A percentile compares a stretch with the other conserved stretches of the same genome.
Conservation (phyloP, 1,284 basidiomycete species). For the Phenoliferia sp. region DNA sequence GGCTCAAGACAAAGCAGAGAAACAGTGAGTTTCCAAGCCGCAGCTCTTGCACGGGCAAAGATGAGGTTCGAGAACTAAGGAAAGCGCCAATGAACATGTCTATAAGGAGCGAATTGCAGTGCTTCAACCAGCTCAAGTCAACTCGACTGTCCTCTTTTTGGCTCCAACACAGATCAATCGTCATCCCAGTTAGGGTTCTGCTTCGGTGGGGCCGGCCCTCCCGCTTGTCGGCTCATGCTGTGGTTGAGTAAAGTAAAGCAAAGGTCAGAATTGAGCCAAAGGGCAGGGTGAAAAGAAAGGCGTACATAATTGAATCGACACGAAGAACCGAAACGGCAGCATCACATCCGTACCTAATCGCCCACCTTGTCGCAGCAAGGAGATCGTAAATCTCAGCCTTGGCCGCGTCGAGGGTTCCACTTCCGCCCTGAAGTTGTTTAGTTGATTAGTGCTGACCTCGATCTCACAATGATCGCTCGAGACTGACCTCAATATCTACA, state of each 20-base stretch:
- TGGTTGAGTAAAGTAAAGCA: neutral
- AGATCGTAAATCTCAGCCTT: conserved; percentile 72
- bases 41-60: too few species aligned
- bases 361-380: conserved; percentile 83
- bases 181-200: conserved; percentile 28
- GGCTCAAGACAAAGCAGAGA: too few species aligned
- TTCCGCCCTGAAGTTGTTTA: conserved; percentile 66
- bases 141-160: too few species aligned
- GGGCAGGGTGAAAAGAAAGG: neutral
- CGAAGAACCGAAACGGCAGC: conserved; percentile 89
- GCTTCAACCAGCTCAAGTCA: too few species aligned
- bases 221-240: conserved; percentile 36
- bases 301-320: conserved; percentile 86
- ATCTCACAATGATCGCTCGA: too few species aligned
- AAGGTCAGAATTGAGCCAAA: neutral
- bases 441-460: neutral
- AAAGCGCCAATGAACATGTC: too few species aligned
- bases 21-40: too few species aligned
- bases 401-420: conserved; percentile 60
- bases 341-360: conserved; percentile 80
- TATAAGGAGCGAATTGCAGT: too few species aligned
- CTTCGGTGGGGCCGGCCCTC: conserved; percentile 39
- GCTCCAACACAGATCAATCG: neutral
- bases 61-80: too few species aligned
- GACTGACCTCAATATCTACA: conserved; percentile 83